Base-by-base conservation (phyloP, 1,284 basidiomycete genomes). In the Ganoderma lingzhi region DNA sequence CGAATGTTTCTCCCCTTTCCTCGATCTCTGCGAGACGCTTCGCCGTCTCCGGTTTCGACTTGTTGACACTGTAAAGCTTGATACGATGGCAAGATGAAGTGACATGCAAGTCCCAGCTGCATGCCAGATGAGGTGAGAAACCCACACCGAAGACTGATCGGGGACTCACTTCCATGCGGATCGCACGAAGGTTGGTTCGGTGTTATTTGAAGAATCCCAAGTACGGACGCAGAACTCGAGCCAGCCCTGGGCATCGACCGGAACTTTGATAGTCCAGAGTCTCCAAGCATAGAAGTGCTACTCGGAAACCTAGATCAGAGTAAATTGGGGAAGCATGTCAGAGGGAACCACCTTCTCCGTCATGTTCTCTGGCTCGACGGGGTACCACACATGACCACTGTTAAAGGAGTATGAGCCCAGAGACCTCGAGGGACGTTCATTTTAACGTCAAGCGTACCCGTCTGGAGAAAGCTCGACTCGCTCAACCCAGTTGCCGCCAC, bases 171-270 rank as follows among this genome's bases (percentile, higher is more conserved):
- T 87, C 86, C 85, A 87, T 5, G 85, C 84, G 19, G 85, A 87
- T 42, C 85, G 84, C 10, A 88, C 84, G 70, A 83, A 87, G 1
- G 87, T 88, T 28, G 87, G 87, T 73, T 88, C 84, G 4, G 86
- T 88, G 73, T 89, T 88, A 77, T 86, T 86, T 9, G 85, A 85
- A 19, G 86, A 86, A 73, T 88, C 87, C 87, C 87, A 88, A 0
- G 84, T 84, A 55, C 87, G 84, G n/a, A 86, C 86, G 70, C 85
- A 86, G 77, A 88, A 85, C 70, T 88, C 87, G 45, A 87, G 81
- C 86, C 86, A 88, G 6, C 87, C 87, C 73, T 89, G 86, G 2
- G 87, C 86, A 59, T 87, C 85, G 60, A 88, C 84, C 2, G 86
- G 87, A 0, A 88, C 71, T 15, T 84, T 81, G 64, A 86, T 83